Evolutionary conservation across 768 basidiomycete species (phyloP), one percentile per base, ranked within the genome.

Genomic region (Hygrophoropsis aurantiaca): DNA sequence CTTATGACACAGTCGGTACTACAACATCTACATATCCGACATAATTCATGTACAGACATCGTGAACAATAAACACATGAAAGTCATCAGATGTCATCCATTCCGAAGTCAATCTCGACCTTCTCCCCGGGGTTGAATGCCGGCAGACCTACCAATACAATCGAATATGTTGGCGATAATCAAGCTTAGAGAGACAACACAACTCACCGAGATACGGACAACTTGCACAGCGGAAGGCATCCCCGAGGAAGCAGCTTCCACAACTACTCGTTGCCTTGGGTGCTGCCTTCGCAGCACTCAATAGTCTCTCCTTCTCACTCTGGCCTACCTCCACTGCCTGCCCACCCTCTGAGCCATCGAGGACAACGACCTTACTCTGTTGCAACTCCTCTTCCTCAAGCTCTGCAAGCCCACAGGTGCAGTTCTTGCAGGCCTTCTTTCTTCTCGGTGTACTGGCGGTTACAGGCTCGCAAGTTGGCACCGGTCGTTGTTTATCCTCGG

Each of bases 381-480:
- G 72, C 47, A 72, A 64, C 68, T 97, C 93, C 64, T 93, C 89
- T 46, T 82, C 87, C 66, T 97, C 92, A 15, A 95, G 64, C 74
- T 98, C 97, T 15, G 89, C 86, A 47, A 99, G 77, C n/a, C 97
- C 97, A 60, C 97, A 99, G 2, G 91, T 81, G 68, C 97, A 99
- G 62, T 82, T 83, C 73, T 97, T 97, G 79, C 97, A 99, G 24
- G 97, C 95, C 64, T 84, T 86, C 75, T 88, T 92, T 57, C 87
- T 74, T 53, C 87, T 74, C n/a, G 82, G 78, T 11, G 74, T 75
- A 19, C 66, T 63, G 9, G 56, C 57, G 16, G 55, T 58, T 35
- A 78, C 69, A 13, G 90, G 90, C 61, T 87, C 89, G 55, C 90
- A 91, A 5, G 80, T 78, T 21, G 87, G 85, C 26, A 79, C 77